phyloP scores from a whole-genome alignment of 805 yeast genomes.

The Yamadazyma phyllophila region DNA sequence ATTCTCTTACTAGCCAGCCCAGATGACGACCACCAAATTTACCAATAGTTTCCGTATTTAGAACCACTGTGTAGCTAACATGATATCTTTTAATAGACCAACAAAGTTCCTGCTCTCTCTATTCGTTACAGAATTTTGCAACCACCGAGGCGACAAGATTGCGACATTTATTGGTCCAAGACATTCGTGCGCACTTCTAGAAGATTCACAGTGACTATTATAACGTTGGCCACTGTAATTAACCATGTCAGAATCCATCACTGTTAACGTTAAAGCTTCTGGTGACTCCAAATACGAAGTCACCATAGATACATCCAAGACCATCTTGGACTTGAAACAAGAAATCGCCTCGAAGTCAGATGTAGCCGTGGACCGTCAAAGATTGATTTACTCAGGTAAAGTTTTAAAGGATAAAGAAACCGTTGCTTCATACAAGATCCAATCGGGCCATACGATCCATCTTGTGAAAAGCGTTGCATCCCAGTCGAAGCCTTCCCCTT shows the following conservation, averaged over 20 bases:
- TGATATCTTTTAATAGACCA: too few species aligned
- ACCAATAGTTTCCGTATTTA: too few species aligned
- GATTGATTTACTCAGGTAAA: conserved; percentile 91
- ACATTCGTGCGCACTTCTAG: conserved; percentile 1
- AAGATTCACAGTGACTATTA: not conserved
- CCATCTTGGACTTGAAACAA: conserved; percentile 69
- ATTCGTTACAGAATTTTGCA: too few species aligned
- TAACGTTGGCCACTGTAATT: not conserved
- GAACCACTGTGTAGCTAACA: too few species aligned
- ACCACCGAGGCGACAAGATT: not conserved
- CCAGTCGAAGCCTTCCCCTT: conserved; percentile 23
- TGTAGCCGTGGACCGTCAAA: conserved; percentile 74
- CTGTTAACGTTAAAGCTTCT: conserved; percentile 45
- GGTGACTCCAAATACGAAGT: conserved; percentile 82
- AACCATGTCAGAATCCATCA: conserved; percentile 15
- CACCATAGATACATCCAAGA: conserved; percentile 47
- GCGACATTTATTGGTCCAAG: conserved; percentile 40
- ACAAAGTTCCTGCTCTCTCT: too few species aligned
- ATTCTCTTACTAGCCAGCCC: too few species aligned
- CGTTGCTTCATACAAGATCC: conserved; percentile 72
- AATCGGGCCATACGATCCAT: conserved; percentile 84
- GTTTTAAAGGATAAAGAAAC: conserved; percentile 84
- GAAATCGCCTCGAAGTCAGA: conserved; percentile 59
- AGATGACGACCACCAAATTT: too few species aligned
- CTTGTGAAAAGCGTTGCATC: conserved; percentile 74